Base-by-base conservation (phyloP, 2,329 filamentous ascomycete genomes). In the Aureobasidium namibiae region DNA sequence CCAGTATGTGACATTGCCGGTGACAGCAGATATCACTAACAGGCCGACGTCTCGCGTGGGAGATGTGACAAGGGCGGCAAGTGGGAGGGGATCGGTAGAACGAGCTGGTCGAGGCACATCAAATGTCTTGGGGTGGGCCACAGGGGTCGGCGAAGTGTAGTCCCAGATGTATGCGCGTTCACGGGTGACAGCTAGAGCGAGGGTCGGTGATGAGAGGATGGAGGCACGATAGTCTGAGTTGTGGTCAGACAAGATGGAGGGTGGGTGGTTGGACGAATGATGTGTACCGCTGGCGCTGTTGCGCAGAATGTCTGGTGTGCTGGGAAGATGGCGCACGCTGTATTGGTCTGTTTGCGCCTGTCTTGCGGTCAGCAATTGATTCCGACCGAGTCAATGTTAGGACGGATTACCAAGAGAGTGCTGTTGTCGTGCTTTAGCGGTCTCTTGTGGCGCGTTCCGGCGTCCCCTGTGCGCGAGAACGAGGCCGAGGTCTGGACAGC, bases 1-100 rank as follows among this genome's bases (percentile, higher is more conserved):
- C 91, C 94, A 97, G 72, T 94, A 97, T 45, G 90, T 86, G 56
- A 97, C 84, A 72, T 87, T 92, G 56, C 94, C 94, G 50, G 81
- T 91, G 18, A 83, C 83, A 13, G 92, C 89, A 76, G 92, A 89
- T 38, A 97, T 81, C 38, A 96, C 82, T 29, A 99, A 84, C 38
- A 99, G 80, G 2, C 94, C 94, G 34, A 92, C 88, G 50, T 84
- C 83, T n/a, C 83, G 84, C 4, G 86, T 86, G 11, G 88, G 86
- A 5, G 89, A 88, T 0, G 89, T 87, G 7, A 96, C 86, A 56
- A 99, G 81, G 18, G 89, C 84, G 57, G 90, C 94, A 39, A 96
- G 79, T 1, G 94, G 92, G 6, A 95, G 78, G 21, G 87, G 83
- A 60, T 92, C 89, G 62, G 79, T 80, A 29, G 80, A 74, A 61